Evolutionary conservation across 1,139 yeast species (phyloP), one percentile per base, ranked within the genome.

Genomic region (Pneumocystis canis): DNA sequence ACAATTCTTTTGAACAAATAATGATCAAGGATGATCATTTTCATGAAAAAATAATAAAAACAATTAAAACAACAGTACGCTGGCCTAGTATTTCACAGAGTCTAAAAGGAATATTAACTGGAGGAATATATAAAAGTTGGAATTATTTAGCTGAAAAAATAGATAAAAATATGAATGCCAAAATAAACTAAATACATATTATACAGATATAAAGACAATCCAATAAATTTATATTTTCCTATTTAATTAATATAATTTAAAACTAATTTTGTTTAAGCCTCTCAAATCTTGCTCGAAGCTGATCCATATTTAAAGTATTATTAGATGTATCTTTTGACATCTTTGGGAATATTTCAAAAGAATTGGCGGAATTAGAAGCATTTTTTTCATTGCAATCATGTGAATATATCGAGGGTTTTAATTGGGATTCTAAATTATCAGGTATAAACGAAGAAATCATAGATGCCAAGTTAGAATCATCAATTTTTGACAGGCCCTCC

Each of bases 101-200:
- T 37, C 69, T 83, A 28, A 89, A 90, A 72, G 98, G 99, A 0
- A 70, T 92, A 3, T 76, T 87, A 56, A 89, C 95, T 2, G 96
- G 97, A 0, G 98, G 99, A 0, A 64, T 88, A 1, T 71, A 77
- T 37, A 86, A 87, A 71, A 84, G 95, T 20, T 72, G 83, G 60
- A 81, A 79, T 68, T 92, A 92, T 73, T 92, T 96, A 3, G 74
- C 81, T 72, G 96, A 90, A 63, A 92, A 92, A 74, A 69, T 76
- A 35, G 66, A 70, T 41, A 77, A 77, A 60, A 58, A 62, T 4
- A 40, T 60, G 32, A 63, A 64, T 20, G 31, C 31, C 9, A 67
- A 63, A 30, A 59, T 30, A 59, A 20, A 47, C 33, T 37, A 62
- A 40, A 53, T 37, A n/a, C 47, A 30, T 31, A 61, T 25, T 33